These are phyloP conservation scores for Dactylonectria macrodidyma DNA, from an alignment of 2,329 filamentous ascomycete genomes.

Conservation along the genomic window DNA sequence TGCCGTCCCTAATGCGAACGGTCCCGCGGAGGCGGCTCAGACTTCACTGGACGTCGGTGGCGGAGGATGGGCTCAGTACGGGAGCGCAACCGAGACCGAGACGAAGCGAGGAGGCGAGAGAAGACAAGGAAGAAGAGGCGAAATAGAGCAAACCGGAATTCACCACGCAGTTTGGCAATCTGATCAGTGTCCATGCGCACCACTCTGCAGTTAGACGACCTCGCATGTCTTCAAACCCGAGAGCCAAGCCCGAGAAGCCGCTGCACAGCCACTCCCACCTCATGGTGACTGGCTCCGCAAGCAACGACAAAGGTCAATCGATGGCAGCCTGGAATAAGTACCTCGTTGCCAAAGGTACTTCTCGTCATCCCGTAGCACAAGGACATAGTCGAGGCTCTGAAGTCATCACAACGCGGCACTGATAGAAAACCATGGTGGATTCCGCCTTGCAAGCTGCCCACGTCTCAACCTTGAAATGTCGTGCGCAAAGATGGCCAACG, in stretches of 20 bases:
- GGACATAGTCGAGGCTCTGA: background rate
- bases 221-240: slow-evolving; percentile 6
- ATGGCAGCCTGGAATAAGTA: slow-evolving; percentile 27
- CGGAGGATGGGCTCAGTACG: background rate
- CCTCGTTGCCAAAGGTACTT: slow-evolving; percentile 19
- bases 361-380: background rate
- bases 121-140: background rate
- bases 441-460: slow-evolving; percentile 9
- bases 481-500: background rate
- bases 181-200: background rate
- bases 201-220: background rate
- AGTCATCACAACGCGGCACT: background rate
- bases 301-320: background rate
- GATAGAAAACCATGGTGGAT: background rate
- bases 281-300: slow-evolving; percentile 19
- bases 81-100: slow-evolving; percentile 6
- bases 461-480: background rate
- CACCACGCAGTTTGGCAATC: background rate
- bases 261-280: slow-evolving; percentile 31
- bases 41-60: background rate
- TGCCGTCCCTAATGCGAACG: slow-evolving; percentile 17
- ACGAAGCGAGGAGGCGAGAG: slow-evolving; percentile 3
- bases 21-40: slow-evolving; percentile 5
- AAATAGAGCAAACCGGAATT: background rate
- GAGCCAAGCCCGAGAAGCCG: slow-evolving; percentile 27